These are phyloP conservation scores for Ogataea siamensis DNA, from an alignment of 805 yeast genomes.

Conservation along the genomic window DNA sequence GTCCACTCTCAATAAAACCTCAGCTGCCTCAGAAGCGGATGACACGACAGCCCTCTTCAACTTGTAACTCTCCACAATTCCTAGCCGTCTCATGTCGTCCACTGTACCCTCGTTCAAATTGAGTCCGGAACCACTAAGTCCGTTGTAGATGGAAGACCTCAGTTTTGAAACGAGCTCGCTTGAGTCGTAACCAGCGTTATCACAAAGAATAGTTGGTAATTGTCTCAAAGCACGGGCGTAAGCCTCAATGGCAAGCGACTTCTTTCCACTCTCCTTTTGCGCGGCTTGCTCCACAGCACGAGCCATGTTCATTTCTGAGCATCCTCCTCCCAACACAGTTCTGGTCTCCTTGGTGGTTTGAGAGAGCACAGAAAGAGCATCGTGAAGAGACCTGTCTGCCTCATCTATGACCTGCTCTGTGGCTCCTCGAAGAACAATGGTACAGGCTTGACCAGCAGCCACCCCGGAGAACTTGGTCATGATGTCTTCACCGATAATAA, in stretches of 20 bases:
- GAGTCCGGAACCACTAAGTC: conserved; percentile 87
- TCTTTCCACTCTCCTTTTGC: conserved; percentile 89
- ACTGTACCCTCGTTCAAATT: conserved; percentile 81
- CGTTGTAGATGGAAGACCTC: conserved; percentile 87
- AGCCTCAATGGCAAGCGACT: conserved; percentile 89
- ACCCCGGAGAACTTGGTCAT: conserved; percentile 95
- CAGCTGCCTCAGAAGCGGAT: conserved; percentile 98
- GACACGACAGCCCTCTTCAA: conserved; percentile 91
- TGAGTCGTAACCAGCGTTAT: conserved; percentile 95
- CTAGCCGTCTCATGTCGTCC: conserved; percentile 92
- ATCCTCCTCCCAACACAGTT: conserved; percentile 93
- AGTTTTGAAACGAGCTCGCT: conserved; percentile 87
- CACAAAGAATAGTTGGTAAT: conserved; percentile 92
- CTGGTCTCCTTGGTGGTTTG: conserved; percentile 92
- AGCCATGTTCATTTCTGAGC: conserved; percentile 91
- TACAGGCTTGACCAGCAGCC: conserved; percentile 93
- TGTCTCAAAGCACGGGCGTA: conserved; percentile 93
- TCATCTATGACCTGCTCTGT: conserved; percentile 98
- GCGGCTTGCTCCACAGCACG: conserved; percentile 93
- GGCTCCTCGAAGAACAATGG: conserved; percentile 94
- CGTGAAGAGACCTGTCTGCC: conserved; percentile 95
- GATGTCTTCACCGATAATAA: conserved; percentile 88
- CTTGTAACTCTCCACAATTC: conserved; percentile 90
- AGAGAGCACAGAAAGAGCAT: conserved; percentile 90
- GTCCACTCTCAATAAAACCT: conserved; percentile 91